Evolutionary conservation across 768 basidiomycete species (phyloP).

Genomic region (Fistulinella prunicolor): DNA sequence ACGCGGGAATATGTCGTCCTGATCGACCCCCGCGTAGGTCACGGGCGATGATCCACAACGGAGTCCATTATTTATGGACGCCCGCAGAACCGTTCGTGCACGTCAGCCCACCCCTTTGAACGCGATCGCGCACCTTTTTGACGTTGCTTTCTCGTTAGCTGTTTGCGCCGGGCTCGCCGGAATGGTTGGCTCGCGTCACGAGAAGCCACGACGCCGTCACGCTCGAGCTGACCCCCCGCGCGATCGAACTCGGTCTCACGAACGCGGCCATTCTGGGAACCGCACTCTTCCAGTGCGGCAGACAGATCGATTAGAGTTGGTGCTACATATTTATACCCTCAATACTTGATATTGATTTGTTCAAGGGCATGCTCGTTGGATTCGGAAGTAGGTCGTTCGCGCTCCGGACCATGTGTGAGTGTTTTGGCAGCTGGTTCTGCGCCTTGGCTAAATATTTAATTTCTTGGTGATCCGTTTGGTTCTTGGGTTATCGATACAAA

Average conservation of each 20-base stretch:
- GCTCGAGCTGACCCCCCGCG: slow-evolving; percentile 56
- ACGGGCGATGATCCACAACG: slow-evolving; percentile 52
- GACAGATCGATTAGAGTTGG: slow-evolving; percentile 49
- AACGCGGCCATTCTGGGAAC: slow-evolving; percentile 51
- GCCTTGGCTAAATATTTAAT: too few relatives aligned
- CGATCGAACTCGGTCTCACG: slow-evolving; percentile 52
- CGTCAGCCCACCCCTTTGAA: background rate
- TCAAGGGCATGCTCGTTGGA: too few relatives aligned
- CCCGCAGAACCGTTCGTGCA: slow-evolving; percentile 53
- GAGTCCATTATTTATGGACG: slow-evolving; percentile 52
- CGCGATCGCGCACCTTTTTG: background rate
- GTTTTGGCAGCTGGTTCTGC: too few relatives aligned
- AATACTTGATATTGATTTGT: too few relatives aligned
- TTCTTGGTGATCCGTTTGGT: too few relatives aligned
- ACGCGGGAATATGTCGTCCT: background rate
- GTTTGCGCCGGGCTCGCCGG: slow-evolving; percentile 38
- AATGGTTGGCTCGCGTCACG: slow-evolving; percentile 50
- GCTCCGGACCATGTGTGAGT: too few relatives aligned
- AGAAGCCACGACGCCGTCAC: slow-evolving; percentile 42
- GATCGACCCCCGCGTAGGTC: slow-evolving; percentile 22
- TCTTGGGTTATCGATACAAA: too few relatives aligned
- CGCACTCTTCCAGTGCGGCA: slow-evolving; percentile 57
- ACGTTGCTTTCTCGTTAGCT: slow-evolving; percentile 37
- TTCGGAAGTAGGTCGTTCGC: too few relatives aligned
- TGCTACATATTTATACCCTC: too few relatives aligned